Percentiles rank a stretch among this genome's conserved stretches.
Conservation (phyloP, 352 stramenopile genomes). For the Phytophthora foliorum region DNA sequence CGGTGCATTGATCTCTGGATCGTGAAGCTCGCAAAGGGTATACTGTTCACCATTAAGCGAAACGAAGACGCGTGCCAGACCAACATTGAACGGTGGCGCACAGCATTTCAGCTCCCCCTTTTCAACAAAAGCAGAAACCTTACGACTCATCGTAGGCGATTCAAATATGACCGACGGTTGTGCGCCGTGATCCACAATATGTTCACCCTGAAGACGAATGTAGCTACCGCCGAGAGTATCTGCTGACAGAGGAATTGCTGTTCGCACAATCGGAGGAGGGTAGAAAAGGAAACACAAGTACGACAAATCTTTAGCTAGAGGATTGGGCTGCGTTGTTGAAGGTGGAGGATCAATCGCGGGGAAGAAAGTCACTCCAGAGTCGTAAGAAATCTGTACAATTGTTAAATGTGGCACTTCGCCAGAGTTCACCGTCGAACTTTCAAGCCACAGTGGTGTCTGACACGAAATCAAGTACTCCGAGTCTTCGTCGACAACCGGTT, state of each 20-base stretch:
- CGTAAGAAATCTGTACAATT: slow-evolving; percentile 79
- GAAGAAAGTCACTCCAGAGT: slow-evolving; percentile 54
- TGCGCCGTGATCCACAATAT: slow-evolving; percentile 74
- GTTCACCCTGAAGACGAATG: slow-evolving; percentile 64
- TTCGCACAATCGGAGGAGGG: slow-evolving; percentile 52
- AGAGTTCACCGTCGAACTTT: slow-evolving; percentile 1
- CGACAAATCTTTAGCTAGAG: slow-evolving; percentile 62
- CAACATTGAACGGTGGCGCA: slow-evolving; percentile 71
- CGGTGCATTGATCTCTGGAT: slow-evolving; percentile 48
- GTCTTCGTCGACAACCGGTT: slow-evolving; percentile 27
- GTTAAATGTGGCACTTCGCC: slow-evolving; percentile 58
- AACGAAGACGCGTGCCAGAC: slow-evolving; percentile 61
- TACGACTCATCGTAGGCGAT: slow-evolving; percentile 56
- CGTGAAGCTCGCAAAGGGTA: slow-evolving; percentile 68
- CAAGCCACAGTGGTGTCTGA: slow-evolving; percentile 54
- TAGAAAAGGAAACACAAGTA: slow-evolving; percentile 88
- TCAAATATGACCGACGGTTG: slow-evolving; percentile 74
- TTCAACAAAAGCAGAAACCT: slow-evolving; percentile 74
- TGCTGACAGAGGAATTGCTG: slow-evolving; percentile 68
- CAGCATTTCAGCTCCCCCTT: slow-evolving; percentile 75
- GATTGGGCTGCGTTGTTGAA: slow-evolving; percentile 17
- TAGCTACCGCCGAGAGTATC: slow-evolving; percentile 75
- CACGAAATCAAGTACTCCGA: slow-evolving; percentile 57
- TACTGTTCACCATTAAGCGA: slow-evolving; percentile 86
- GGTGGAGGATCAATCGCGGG: slow-evolving; percentile 21